Percentiles rank a stretch among this genome's conserved stretches.
phyloP scores from a whole-genome alignment of 306 rosid species.

The Quercus mongolica region DNA sequence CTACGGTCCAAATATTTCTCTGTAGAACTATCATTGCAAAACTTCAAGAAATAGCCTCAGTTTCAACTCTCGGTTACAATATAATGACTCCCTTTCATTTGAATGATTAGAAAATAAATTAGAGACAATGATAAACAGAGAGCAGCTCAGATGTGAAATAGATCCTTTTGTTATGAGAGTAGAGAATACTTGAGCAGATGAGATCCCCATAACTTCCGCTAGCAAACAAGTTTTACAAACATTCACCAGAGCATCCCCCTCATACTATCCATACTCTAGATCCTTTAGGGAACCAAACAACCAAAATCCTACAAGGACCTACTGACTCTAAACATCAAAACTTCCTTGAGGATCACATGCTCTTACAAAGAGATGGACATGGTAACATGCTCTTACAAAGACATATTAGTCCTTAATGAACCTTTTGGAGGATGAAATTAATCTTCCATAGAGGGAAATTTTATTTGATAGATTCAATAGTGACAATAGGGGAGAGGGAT shows the following conservation, averaged over 20 bases:
- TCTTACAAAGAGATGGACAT: neutral
- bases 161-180: neutral
- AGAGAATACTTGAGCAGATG: neutral
- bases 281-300: neutral
- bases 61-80: neutral
- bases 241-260: conserved; percentile 4
- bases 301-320: conserved; percentile 8
- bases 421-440: neutral
- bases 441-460: neutral
- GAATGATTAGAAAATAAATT: neutral
- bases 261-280: neutral
- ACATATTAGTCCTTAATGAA: neutral
- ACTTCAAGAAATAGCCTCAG: neutral
- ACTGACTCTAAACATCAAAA: conserved; percentile 1
- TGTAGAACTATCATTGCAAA: neutral
- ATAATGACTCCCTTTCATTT: neutral
- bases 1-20: neutral
- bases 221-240: neutral
- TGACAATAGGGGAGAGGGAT: too few species aligned
- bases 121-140: neutral
- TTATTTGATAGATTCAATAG: too few species aligned
- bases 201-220: neutral
- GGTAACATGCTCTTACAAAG: neutral
- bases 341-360: neutral
- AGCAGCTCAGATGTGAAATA: neutral